Base-by-base conservation (phyloP, 805 yeast species). In the Cyberlindnera mrakii region DNA sequence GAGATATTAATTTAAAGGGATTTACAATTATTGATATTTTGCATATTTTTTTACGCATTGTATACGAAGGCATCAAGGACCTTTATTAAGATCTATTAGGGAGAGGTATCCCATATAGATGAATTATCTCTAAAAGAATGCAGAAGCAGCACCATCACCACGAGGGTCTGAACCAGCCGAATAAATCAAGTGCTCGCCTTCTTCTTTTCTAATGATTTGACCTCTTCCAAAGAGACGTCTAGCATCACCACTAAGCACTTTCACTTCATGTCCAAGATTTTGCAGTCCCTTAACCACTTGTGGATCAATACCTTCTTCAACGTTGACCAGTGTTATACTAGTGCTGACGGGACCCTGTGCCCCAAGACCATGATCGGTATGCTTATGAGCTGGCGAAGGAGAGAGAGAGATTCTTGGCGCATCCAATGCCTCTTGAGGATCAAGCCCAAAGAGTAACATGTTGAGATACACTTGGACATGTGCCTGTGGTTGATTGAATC, bases 401-500 rank as follows among this genome's bases (percentile, higher is more conserved):
- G 69, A 65, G 42, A 85, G 66, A 35, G 85, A 79, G 35, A 86
- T 67, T 48, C 95, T 69, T 4, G 95, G 93, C 11, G 83, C 78
- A 57, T 85, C 93, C 31, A 85, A 60, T 5, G 89, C 80, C 52
- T 78, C 76, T 61, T 86, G 95, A 3, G 91, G 86, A 42, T 76
- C 73, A 53, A 80, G 61, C 0, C 79, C 80, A 58, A 81, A 85
- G 11, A 79, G 55, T 2, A 72, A 53, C 70, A 85, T 59, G 58
- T 86, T 85, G 48, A 85, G 62, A 32, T 76, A 80, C 31, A 83
- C 90, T 59, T 84, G 91, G 6, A 85, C 78, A 52, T 85, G 95
- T 2, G 90, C 90, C 53, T 83, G 87, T 3, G 95, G 95, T 60
- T 86, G 95, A 67, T 81, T 84, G 65, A 79, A 85, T 0, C 91